Conservation (phyloP, 2,329 filamentous ascomycete genomes). For the Beauveria sp. region DNA sequence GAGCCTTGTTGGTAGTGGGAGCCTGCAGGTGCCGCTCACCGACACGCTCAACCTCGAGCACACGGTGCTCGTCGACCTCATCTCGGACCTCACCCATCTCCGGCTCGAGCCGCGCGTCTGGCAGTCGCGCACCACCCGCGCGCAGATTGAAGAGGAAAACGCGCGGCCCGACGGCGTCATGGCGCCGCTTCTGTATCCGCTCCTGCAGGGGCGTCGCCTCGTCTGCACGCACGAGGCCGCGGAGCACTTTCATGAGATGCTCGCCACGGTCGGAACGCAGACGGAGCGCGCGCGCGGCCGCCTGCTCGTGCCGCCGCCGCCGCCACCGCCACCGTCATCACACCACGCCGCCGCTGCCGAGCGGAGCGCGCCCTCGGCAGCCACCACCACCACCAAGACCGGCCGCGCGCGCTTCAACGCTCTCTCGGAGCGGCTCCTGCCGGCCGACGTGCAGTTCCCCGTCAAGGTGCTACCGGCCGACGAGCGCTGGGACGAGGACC, state of each 20-base stretch:
- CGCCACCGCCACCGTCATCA: slow-evolving; percentile 16
- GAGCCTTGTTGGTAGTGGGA: slow-evolving; percentile 23
- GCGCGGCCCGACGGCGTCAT: slow-evolving; percentile 22
- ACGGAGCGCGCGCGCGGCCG: slow-evolving; percentile 28
- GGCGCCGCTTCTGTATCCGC: slow-evolving; percentile 28
- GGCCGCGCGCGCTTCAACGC: slow-evolving; percentile 22
- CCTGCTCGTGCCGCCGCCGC: slow-evolving; percentile 24
- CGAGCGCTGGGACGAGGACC: slow-evolving; percentile 18
- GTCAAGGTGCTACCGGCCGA: slow-evolving; percentile 20
- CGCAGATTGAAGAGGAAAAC: slow-evolving; percentile 29
- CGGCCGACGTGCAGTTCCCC: slow-evolving; percentile 26
- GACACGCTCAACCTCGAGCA: slow-evolving; percentile 32
- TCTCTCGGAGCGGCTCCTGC: slow-evolving; percentile 24
- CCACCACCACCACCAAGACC: slow-evolving; percentile 4
- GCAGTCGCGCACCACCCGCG: slow-evolving; percentile 24
- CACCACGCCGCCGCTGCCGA: slow-evolving; percentile 14
- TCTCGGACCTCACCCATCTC: slow-evolving; percentile 32
- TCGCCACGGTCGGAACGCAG: slow-evolving; percentile 28
- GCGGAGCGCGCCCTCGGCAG: background rate
- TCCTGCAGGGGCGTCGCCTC: slow-evolving; percentile 24
- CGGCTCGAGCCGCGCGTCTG: slow-evolving; percentile 25
- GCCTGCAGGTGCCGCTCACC: slow-evolving; percentile 22
- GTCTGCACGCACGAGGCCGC: slow-evolving; percentile 32
- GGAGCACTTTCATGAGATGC: slow-evolving; percentile 30
- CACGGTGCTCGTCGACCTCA: slow-evolving; percentile 32